A percentile compares a stretch with the other conserved stretches of the same genome.
Evolutionary conservation across 2,329 filamentous ascomycete genomes (phyloP).

Genomic region (Zymoseptoria crescenta): DNA sequence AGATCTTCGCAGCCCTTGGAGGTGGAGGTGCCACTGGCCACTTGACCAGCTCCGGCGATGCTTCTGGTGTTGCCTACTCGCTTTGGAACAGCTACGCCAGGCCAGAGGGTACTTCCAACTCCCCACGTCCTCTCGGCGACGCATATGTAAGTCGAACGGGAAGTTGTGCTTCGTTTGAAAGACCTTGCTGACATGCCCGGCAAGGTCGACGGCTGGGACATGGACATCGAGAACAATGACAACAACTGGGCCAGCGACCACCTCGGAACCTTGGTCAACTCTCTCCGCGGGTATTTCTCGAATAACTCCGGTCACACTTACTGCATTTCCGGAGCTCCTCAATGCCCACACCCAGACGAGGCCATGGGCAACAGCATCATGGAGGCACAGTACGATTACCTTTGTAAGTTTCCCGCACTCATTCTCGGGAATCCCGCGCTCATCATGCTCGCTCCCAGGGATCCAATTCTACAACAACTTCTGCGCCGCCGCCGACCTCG

Average conservation of each 20-base stretch:
- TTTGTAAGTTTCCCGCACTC: slow-evolving; percentile 15
- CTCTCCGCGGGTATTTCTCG: slow-evolving; percentile 33
- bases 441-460: slow-evolving; percentile 1
- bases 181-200: too few relatives aligned
- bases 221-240: slow-evolving; percentile 37
- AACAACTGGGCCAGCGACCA: slow-evolving; percentile 26
- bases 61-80: slow-evolving; percentile 33
- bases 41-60: slow-evolving; percentile 30
- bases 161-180: slow-evolving; percentile 26
- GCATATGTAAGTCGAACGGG: slow-evolving; percentile 31
- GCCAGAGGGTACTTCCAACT: slow-evolving; percentile 22
- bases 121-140: slow-evolving; percentile 18
- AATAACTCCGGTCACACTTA: slow-evolving; percentile 31
- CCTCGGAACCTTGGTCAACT: slow-evolving; percentile 28
- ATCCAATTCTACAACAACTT: slow-evolving; percentile 38
- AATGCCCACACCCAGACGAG: slow-evolving; percentile 36
- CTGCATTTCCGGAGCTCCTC: slow-evolving; percentile 40
- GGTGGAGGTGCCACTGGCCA: slow-evolving; percentile 31
- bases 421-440: too few relatives aligned
- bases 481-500: slow-evolving; percentile 5
- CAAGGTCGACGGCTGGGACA: slow-evolving; percentile 46
- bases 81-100: slow-evolving; percentile 38
- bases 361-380: slow-evolving; percentile 31
- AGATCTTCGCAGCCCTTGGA: slow-evolving; percentile 38
- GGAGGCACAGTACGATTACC: slow-evolving; percentile 32